A percentile compares a stretch with the other conserved stretches of the same genome.
phyloP scores from a whole-genome alignment of 2,329 filamentous ascomycete species.

The Penicillium sumatraense region DNA sequence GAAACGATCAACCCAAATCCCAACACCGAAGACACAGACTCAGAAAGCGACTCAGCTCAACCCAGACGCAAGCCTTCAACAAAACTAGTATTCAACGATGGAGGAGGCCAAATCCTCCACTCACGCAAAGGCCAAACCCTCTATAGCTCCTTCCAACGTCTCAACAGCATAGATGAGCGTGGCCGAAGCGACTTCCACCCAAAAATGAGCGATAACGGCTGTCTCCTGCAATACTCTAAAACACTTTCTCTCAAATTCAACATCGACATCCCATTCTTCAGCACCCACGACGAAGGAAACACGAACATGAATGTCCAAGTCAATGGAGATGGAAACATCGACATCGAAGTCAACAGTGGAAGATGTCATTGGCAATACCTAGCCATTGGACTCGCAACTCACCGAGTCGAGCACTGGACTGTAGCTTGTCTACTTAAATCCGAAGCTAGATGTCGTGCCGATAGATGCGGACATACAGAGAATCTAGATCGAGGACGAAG shows the following conservation, averaged over 20 bases:
- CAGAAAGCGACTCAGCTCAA: too few species aligned
- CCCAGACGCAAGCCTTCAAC: too few species aligned
- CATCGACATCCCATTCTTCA: slow-evolving; percentile 47
- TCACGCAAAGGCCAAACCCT: slow-evolving; percentile 37
- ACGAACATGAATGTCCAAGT: too few species aligned
- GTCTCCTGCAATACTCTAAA: slow-evolving; percentile 29
- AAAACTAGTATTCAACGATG: slow-evolving; percentile 43
- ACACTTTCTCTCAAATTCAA: slow-evolving; percentile 37
- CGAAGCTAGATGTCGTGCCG: slow-evolving; percentile 31
- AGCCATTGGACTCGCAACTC: slow-evolving; percentile 42
- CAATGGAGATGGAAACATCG: too few species aligned
- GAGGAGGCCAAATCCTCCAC: slow-evolving; percentile 40
- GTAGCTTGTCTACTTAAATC: slow-evolving; percentile 45
- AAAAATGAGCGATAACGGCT: slow-evolving; percentile 27
- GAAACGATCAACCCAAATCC: slow-evolving; percentile 17
- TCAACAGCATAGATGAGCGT: slow-evolving; percentile 13
- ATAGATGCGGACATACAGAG: slow-evolving; percentile 37
- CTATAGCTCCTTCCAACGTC: slow-evolving; percentile 40
- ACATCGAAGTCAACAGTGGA: slow-evolving; percentile 12
- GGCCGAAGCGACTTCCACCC: slow-evolving; percentile 21
- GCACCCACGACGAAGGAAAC: slow-evolving; percentile 35
- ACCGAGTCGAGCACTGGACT: slow-evolving; percentile 38
- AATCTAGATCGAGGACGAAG: slow-evolving; percentile 48
- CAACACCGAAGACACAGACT: too few species aligned
- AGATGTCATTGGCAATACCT: slow-evolving; percentile 46